Base-by-base conservation (phyloP, 2,329 filamentous ascomycete species). In the Trichoderma endophyticum region DNA sequence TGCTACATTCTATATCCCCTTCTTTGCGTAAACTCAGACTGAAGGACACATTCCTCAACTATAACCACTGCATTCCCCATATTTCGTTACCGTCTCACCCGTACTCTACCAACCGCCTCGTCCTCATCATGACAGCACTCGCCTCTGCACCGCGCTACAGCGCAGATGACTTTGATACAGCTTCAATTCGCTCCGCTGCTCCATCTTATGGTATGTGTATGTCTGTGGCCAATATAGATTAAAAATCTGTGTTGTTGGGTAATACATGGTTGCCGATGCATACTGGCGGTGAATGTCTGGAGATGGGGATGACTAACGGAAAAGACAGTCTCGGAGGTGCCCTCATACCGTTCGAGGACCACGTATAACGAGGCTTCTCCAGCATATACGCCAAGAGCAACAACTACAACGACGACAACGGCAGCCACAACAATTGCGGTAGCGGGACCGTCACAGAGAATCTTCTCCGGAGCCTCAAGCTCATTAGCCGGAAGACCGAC, bases 131-230 rank as follows among this genome's bases (percentile, higher is more conserved):
- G 80, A 80, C 78, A 36, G 80, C 75, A 56, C 74, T 77, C 26
- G 72, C 79, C 67, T 75, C 76, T 65, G 76, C 78, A 26, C 77
- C 80, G 70, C 80, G 81, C 60, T 83, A 82, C 71, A 80, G 78
- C 75, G 76, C 81, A 6, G 86, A 89, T 73, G 90, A 92, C 78
- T 89, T 91, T 72, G 90, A 92, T 76, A 91, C 90, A 26, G 86
- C 88, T 7, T 92, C 91, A 11, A 87, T 92, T 73, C 88, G 84
- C 75, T 92, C 90, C 21, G 86, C 86, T 8, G 90, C 90, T n/a
- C 90, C 90, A 54, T 92, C 90, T 11, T 92, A 92, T 79, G 84
- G 88, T 90, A 76, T 84, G 87, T 82, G 48, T 6, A 63, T 4
- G 32, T 15, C 11, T 7, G 12, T 30, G 18, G 4, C 30, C 32